These are phyloP conservation scores for Kokia cookei DNA, from an alignment of 441 rosid species.

Conservation along the genomic window DNA sequence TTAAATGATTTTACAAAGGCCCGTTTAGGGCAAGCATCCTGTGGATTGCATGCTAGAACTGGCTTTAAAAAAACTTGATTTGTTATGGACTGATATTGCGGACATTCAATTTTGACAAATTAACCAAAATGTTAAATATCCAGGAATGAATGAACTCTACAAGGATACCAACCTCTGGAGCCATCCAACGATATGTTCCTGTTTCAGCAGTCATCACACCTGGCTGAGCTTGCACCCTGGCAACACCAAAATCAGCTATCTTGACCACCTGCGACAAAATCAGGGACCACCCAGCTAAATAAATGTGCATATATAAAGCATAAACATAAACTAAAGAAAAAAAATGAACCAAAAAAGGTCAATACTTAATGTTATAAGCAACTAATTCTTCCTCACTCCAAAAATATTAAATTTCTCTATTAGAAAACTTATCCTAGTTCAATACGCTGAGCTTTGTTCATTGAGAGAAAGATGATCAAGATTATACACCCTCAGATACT, in stretches of 20 bases:
- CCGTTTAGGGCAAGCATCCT: neutral
- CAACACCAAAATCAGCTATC: slow-evolving; percentile 77
- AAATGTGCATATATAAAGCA: neutral
- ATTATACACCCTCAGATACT: neutral
- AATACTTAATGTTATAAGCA: neutral
- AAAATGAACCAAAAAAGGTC: neutral
- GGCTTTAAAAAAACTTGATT: neutral
- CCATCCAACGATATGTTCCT: slow-evolving; percentile 86
- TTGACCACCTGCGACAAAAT: slow-evolving; percentile 44
- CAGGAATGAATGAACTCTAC: neutral
- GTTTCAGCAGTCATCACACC: slow-evolving; percentile 84
- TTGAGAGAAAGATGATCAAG: neutral
- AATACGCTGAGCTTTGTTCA: neutral
- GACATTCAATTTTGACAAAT: neutral
- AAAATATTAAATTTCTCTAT: neutral
- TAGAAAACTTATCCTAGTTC: neutral
- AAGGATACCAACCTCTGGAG: slow-evolving; percentile 60
- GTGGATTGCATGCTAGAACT: neutral
- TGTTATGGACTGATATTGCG: neutral
- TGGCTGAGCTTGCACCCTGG: slow-evolving; percentile 56
- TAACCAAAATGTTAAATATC: neutral
- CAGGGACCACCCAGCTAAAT: neutral
- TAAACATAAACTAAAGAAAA: neutral
- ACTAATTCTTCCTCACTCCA: neutral
- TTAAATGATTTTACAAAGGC: slow-evolving; percentile 1